Evolutionary conservation across 2,329 filamentous ascomycete species (phyloP), one percentile per base, ranked within the genome.

Genomic region (Fusarium continuum): DNA sequence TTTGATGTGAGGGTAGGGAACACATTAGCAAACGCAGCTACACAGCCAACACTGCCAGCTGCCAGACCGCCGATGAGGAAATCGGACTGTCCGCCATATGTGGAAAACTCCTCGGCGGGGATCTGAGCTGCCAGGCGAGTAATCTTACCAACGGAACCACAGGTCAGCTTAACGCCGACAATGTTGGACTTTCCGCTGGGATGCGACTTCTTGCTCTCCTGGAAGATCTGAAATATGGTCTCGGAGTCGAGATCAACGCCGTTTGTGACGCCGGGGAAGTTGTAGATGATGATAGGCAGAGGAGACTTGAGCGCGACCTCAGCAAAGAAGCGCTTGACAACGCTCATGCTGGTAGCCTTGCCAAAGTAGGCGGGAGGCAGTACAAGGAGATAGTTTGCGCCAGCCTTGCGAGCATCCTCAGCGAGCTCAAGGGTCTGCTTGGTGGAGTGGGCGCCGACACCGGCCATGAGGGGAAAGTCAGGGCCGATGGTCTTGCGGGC

Each of bases 401-500:
- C 87, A 1, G 86, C 87, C 1, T 78, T 79, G 17, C 79, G 77
- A 2, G 88, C 88, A 68, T 90, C 88, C 23, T 73, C 68, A 49
- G 87, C 80, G 57, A 82, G 83, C 71, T 88, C 83, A 2, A 88
- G 79, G 4, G 85, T 84, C 74, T 90, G 87, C 61, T 82, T 81
- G 3, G 85, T 89, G 14, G 85, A 88, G 73, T 90, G 87, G 1
- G 83, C 86, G 16, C 86, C 82, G 7, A 87, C 84, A 28, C 88
- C 88, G 78, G 45, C 93, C 82, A 95, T 93, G 65, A 97, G 82
- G 25, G 93, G 93, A 76, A 94, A 97, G 75, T 94, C 89, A 0
- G 92, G 91, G 0, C 93, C 93, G 41, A 96, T 89, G 45, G 86
- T 86, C 72, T 92, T 89, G 54, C 93, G 87, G 74, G 88, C 88